Base-by-base conservation (phyloP, 768 basidiomycete species). In the Mycena filopes region DNA sequence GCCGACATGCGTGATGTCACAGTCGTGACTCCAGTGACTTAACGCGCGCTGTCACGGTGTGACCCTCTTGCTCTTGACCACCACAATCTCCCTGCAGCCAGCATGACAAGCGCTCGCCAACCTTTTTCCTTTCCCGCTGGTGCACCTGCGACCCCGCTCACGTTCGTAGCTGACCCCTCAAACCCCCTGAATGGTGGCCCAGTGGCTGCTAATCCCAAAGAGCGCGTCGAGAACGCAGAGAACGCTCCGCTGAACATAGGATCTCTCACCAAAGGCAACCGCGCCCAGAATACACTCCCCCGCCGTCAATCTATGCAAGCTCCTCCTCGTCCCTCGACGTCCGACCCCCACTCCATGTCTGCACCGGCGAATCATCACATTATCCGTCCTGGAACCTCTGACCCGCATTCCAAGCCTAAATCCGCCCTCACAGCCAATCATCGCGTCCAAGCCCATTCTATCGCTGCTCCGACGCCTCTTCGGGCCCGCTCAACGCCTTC, bases 141-240 rank as follows among this genome's bases (percentile, higher is more conserved):
- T n/a, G n/a, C n/a, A n/a, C n/a, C n/a, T n/a, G 18, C 58, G 4
- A 31, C 57, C 8, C 38, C 47, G 43, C 61, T 42, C 42, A 57
- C 55, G 40, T 66, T 66, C 42, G 60, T 61, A 31, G 42, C 65
- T 2, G 65, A 66, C 21, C 59, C 65, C 23, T 61, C 65, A 9
- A 66, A 66, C 50, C 65, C 65, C 57, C 65, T 66, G 1, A 56
- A 66, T 18, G 59, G 59, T 31, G 65, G 65, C 4, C 31, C 43
- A 48, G 10, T 33, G n/a, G n/a, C n/a, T 3, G 16, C 28, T 4
- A 13, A 4, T 23, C 63, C 50, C 49, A 58, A 65, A 15, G 49
- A 51, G 10, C 63, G 46, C n/a, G 36, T 5, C n/a, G 54, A 60
- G 31, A 60, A 47, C 28, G 13, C 49, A 4, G 65, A 66, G 2